phyloP scores from a whole-genome alignment of 805 yeast species.

The Zygoascus ofunaensis region DNA sequence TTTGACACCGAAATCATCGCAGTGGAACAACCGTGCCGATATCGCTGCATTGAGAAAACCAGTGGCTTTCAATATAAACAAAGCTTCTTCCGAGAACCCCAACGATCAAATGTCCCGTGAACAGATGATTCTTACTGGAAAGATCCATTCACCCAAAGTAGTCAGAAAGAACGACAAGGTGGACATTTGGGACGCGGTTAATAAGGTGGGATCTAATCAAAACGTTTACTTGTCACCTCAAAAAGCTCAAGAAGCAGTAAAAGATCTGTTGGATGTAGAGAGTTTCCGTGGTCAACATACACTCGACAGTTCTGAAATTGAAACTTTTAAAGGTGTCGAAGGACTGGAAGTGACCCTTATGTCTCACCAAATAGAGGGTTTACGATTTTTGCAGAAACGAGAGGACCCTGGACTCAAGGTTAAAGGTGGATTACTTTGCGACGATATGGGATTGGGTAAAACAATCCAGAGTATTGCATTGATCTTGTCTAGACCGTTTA shows the following conservation, averaged over 20 bases:
- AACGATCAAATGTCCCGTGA: background rate
- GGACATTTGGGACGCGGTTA: background rate
- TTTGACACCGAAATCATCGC: slow-evolving; percentile 18
- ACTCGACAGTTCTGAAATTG: slow-evolving; percentile 3
- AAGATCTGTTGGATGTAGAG: slow-evolving; percentile 13
- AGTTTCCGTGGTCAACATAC: slow-evolving; percentile 3
- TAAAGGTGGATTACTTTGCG: slow-evolving; percentile 63
- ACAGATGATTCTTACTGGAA: slow-evolving; percentile 2
- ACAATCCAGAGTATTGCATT: slow-evolving; percentile 71
- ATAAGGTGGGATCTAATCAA: background rate
- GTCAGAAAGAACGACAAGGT: background rate
- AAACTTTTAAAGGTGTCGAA: slow-evolving; percentile 17
- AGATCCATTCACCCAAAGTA: background rate
- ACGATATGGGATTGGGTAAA: slow-evolving; percentile 87
- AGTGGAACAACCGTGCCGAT: slow-evolving; percentile 17
- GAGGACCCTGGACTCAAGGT: slow-evolving; percentile 25
- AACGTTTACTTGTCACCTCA: slow-evolving; percentile 3
- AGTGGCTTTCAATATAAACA: slow-evolving; percentile 5
- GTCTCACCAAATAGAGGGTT: slow-evolving; percentile 41
- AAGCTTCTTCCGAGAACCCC: slow-evolving; percentile 1
- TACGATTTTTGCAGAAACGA: slow-evolving; percentile 33
- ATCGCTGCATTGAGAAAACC: slow-evolving; percentile 7
- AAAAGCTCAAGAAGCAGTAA: slow-evolving; percentile 11
- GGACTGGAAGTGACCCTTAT: slow-evolving; percentile 33
- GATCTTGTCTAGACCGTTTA: slow-evolving; percentile 35